Percentiles rank a stretch among this genome's conserved stretches.
Evolutionary conservation across 164 flowering plant species (phyloP).

Genomic region (Vitis cinerea): DNA sequence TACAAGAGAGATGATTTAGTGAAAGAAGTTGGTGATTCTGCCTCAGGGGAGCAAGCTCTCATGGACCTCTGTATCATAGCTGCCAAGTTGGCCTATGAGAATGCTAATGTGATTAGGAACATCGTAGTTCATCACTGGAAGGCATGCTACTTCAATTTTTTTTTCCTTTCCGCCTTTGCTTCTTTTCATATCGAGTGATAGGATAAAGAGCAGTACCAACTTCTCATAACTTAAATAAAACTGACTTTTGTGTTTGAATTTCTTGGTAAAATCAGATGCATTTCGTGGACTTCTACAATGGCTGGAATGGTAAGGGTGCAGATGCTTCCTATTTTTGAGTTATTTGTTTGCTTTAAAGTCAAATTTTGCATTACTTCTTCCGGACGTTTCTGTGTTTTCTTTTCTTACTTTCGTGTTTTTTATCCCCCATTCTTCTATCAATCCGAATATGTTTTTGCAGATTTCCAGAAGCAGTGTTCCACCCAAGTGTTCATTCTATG

Average conservation of each 20-base stretch:
- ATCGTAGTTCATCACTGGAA: constrained; percentile 73
- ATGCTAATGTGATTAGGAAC: constrained; percentile 51
- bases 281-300: constrained; percentile 65
- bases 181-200: neutral
- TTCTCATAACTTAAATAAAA: neutral
- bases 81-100: constrained; percentile 85
- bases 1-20: constrained; percentile 22
- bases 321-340: neutral
- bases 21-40: constrained; percentile 3
- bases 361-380: neutral
- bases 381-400: neutral
- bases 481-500: constrained; percentile 65
- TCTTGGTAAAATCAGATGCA: constrained; percentile 57
- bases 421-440: no score
- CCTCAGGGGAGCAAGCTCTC: constrained; percentile 23
- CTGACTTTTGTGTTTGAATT: neutral
- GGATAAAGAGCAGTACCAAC: neutral
- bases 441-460: constrained; percentile 21
- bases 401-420: neutral
- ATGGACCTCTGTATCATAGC: constrained; percentile 85
- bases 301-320: constrained; percentile 68
- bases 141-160: constrained; percentile 35
- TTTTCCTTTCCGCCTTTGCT: neutral
- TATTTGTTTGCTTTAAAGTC: neutral
- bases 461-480: constrained; percentile 52